Conservation (phyloP, 805 yeast genomes). For the Candida ascalaphidarum region DNA sequence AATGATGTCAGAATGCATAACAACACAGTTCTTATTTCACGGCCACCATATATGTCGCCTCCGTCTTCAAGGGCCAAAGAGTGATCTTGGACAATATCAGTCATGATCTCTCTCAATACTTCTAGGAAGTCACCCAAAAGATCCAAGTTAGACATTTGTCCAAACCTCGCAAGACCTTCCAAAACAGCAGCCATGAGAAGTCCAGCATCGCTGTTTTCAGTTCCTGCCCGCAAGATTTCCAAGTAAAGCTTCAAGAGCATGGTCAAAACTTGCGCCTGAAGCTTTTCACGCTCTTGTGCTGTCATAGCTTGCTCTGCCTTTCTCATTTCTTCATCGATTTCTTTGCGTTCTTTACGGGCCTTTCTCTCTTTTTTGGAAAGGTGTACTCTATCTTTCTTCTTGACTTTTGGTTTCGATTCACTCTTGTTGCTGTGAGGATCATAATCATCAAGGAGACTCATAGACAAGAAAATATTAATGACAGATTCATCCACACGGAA, state of each 20-base stretch:
- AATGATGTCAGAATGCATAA: constrained; percentile 87
- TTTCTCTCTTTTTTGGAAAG: constrained; percentile 86
- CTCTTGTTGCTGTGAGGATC: constrained; percentile 54
- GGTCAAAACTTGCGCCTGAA: constrained; percentile 79
- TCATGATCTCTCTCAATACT: constrained; percentile 75
- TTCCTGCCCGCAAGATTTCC: constrained; percentile 54
- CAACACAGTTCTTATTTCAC: constrained; percentile 61
- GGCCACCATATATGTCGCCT: constrained; percentile 23
- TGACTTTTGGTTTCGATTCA: constrained; percentile 38
- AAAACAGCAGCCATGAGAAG: constrained; percentile 72
- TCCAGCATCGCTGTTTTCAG: constrained; percentile 34
- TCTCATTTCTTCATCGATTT: constrained; percentile 82
- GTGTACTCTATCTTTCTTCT: constrained; percentile 86
- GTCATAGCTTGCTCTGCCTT: constrained; percentile 84
- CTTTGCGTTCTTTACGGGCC: constrained; percentile 75
- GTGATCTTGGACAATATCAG: constrained; percentile 40
- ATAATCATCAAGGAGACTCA: constrained; percentile 60
- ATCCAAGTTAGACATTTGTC: constrained; percentile 89
- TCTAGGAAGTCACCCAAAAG: constrained; percentile 87
- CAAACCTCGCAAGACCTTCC: constrained; percentile 86
- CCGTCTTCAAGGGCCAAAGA: constrained; percentile 21
- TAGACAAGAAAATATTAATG: constrained; percentile 60
- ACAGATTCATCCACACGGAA: constrained; percentile 81
- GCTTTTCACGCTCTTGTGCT: constrained; percentile 76
- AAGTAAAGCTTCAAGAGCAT: constrained; percentile 64